A percentile compares a stretch with the other conserved stretches of the same genome.
Conservation (phyloP, 2,329 filamentous ascomycete genomes). For the Ophiocordyceps robertsii region DNA sequence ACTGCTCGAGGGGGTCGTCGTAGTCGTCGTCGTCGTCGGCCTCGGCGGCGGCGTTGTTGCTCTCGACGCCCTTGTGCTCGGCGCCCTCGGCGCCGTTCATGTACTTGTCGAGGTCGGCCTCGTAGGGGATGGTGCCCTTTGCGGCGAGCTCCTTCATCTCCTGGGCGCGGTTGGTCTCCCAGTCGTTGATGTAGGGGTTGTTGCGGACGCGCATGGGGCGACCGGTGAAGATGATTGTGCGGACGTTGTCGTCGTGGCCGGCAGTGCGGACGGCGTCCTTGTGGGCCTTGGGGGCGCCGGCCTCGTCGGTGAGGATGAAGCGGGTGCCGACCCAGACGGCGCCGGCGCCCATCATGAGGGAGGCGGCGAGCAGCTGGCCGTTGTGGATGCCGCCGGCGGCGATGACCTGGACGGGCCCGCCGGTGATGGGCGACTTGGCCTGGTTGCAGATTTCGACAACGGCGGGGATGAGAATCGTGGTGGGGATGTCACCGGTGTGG, state of each 20-base stretch:
- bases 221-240: slow-evolving; percentile 97
- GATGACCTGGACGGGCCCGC: slow-evolving; percentile 77
- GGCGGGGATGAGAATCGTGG: slow-evolving; percentile 81
- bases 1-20: slow-evolving; percentile 84
- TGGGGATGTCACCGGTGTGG: slow-evolving; percentile 90
- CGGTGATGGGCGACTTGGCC: slow-evolving; percentile 76
- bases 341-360: slow-evolving; percentile 82
- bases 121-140: slow-evolving; percentile 86
- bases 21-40: slow-evolving; percentile 54
- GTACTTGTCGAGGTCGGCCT: slow-evolving; percentile 83
- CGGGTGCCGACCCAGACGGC: slow-evolving; percentile 96
- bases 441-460: slow-evolving; percentile 72
- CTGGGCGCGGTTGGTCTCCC: slow-evolving; percentile 78
- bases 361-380: slow-evolving; percentile 76
- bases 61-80: slow-evolving; percentile 40
- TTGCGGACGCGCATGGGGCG: slow-evolving; percentile 85
- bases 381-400: slow-evolving; percentile 92
- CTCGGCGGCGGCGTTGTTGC: slow-evolving; percentile 50
- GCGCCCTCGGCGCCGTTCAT: slow-evolving; percentile 49
- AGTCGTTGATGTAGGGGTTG: slow-evolving; percentile 89
- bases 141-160: slow-evolving; percentile 88
- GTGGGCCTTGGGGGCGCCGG: slow-evolving; percentile 83
- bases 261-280: slow-evolving; percentile 90
- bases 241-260: slow-evolving; percentile 88
- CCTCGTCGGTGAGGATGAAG: slow-evolving; percentile 89